These are phyloP conservation scores for Phanerodontia chrysosporium DNA, from an alignment of 768 basidiomycete species.

Conservation along the genomic window DNA sequence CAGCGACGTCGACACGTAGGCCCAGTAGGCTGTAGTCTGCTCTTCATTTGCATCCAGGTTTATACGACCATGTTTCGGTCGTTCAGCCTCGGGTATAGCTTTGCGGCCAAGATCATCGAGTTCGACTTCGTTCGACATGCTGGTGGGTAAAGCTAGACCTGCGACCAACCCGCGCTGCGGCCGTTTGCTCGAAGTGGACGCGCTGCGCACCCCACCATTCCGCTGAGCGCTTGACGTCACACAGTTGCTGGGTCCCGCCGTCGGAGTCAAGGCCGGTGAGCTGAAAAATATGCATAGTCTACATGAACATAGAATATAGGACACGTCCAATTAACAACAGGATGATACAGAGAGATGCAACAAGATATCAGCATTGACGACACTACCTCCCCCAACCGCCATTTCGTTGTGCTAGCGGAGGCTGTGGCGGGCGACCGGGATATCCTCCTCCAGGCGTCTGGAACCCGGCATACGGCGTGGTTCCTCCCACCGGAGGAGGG, in stretches of 20 bases:
- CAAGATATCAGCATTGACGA: not conserved
- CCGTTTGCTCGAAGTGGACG: not conserved
- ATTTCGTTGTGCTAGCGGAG: slow-evolving; percentile 18
- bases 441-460: slow-evolving; percentile 34
- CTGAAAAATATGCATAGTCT: slow-evolving; percentile 12
- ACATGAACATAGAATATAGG: slow-evolving; percentile 7
- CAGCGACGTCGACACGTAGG: slow-evolving; percentile 32
- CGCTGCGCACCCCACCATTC: not conserved
- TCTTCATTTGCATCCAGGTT: slow-evolving; percentile 19
- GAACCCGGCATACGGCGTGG: not conserved
- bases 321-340: not conserved
- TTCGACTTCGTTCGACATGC: slow-evolving; percentile 34
- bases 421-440: slow-evolving; percentile 38
- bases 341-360: slow-evolving; percentile 5
- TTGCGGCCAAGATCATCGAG: slow-evolving; percentile 33
- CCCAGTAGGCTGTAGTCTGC: slow-evolving; percentile 33
- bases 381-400: slow-evolving; percentile 30
- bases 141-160: no score
- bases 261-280: not conserved
- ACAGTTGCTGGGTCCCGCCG: not conserved
- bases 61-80: slow-evolving; percentile 8
- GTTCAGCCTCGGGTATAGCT: slow-evolving; percentile 7
- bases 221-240: not conserved
- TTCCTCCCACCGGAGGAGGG: not conserved
- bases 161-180: no score